Conservation (phyloP, 164 flowering plant genomes). For the Magnolia sinica region DNA sequence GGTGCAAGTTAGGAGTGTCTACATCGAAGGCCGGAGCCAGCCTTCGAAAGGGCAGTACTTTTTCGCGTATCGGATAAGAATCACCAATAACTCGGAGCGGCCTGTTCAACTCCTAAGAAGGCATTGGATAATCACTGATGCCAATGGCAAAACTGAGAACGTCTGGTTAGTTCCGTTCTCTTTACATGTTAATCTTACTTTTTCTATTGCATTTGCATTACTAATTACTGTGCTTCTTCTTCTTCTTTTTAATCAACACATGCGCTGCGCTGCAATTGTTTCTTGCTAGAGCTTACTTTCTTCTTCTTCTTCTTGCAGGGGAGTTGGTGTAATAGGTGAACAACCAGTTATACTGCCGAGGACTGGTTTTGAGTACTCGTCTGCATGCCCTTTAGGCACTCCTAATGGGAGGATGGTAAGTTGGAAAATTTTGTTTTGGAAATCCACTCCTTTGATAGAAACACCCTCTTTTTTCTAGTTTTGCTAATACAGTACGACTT, state of each 20-base stretch:
- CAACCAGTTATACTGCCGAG: constrained; percentile 94
- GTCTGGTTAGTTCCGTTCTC: constrained; percentile 43
- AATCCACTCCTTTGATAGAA: background rate
- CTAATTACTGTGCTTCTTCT: background rate
- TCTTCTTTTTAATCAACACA: background rate
- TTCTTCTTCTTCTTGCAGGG: constrained; percentile 43
- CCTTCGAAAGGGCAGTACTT: constrained; percentile 80
- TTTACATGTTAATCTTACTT: background rate
- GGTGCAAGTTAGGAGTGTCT: constrained; percentile 92
- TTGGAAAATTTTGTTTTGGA: background rate
- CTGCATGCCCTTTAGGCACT: constrained; percentile 88
- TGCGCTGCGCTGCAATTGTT: background rate
- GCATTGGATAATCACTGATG: constrained; percentile 94
- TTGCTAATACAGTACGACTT: background rate
- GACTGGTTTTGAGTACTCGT: constrained; percentile 87
- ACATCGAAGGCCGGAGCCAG: constrained; percentile 79
- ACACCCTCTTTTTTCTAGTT: background rate
- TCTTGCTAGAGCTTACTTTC: background rate
- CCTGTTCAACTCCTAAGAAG: constrained; percentile 93
- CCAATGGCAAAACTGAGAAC: constrained; percentile 74
- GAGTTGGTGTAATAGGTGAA: constrained; percentile 92
- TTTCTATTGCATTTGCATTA: too few species aligned
- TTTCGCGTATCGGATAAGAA: constrained; percentile 88
- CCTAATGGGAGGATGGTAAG: constrained; percentile 91
- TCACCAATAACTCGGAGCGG: constrained; percentile 83